Evolutionary conservation across 768 basidiomycete genomes (phyloP).

Genomic region (Psilocybe azurescens): DNA sequence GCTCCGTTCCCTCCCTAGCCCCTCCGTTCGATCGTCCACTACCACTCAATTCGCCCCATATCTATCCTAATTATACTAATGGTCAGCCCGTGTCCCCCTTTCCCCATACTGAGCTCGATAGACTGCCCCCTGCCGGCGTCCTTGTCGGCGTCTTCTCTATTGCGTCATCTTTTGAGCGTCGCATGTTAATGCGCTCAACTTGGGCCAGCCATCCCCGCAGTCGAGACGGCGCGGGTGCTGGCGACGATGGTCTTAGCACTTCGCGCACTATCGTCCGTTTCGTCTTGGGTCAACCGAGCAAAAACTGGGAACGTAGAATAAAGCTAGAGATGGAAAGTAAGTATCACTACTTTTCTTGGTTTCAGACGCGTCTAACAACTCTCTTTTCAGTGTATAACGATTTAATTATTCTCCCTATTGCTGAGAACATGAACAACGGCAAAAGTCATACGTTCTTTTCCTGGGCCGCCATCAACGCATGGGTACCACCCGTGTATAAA

Average conservation of each 20-base stretch:
- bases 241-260: constrained; percentile 75
- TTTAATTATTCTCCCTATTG: constrained; percentile 79
- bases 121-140: constrained; percentile 81
- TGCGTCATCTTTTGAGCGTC: constrained; percentile 82
- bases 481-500: constrained; percentile 81
- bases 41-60: constrained; percentile 40
- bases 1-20: constrained; percentile 64
- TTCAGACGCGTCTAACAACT: constrained; percentile 15
- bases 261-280: constrained; percentile 89
- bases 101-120: constrained; percentile 75
- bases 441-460: constrained; percentile 92
- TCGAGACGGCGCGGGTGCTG: constrained; percentile 70
- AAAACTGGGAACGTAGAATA: constrained; percentile 79
- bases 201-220: constrained; percentile 88
- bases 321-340: constrained; percentile 90
- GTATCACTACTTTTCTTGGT: constrained; percentile 33
- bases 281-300: constrained; percentile 83
- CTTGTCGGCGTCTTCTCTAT: constrained; percentile 91
- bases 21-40: constrained; percentile 49
- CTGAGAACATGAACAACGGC: constrained; percentile 96
- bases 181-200: constrained; percentile 86
- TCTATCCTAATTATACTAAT: constrained; percentile 43
- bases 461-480: constrained; percentile 91
- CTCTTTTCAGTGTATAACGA: constrained; percentile 74
- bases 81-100: constrained; percentile 50